Evolutionary conservation across 805 yeast genomes (phyloP).

Genomic region (Lachancea fermentati): DNA sequence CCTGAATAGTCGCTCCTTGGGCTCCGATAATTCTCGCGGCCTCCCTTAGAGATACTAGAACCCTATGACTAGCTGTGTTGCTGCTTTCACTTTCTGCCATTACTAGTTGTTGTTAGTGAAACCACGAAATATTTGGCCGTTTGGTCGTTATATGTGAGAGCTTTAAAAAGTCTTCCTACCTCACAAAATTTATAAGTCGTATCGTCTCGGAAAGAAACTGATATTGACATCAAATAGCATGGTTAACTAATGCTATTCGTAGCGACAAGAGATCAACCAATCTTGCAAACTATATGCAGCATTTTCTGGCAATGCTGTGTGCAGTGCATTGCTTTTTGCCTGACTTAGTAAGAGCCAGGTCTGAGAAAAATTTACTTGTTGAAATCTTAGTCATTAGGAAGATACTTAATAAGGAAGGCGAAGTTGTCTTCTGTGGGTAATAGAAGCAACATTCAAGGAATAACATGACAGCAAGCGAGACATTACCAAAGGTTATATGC

Average conservation of each 20-base stretch:
- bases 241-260: too few species aligned
- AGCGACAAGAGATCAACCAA: too few species aligned
- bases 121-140: background rate
- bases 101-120: conserved; percentile 3
- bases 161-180: too few species aligned
- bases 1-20: conserved; percentile 71
- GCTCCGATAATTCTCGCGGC: conserved; percentile 89
- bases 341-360: background rate
- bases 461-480: background rate
- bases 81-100: conserved; percentile 7
- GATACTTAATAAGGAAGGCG: background rate
- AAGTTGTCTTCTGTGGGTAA: background rate
- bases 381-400: background rate
- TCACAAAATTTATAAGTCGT: too few species aligned
- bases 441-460: background rate
- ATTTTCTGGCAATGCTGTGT: too few species aligned
- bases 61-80: conserved; percentile 28
- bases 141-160: conserved; percentile 6
- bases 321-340: background rate
- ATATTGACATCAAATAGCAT: too few species aligned
- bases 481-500: conserved; percentile 74
- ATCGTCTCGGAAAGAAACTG: too few species aligned
- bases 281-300: too few species aligned
- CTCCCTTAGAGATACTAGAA: conserved; percentile 76
- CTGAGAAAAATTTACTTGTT: background rate